Percentiles rank a stretch among this genome's conserved stretches.
These are phyloP conservation scores for Pythium aristosporum DNA, from an alignment of 352 stramenopile species.

Conservation along the genomic window DNA sequence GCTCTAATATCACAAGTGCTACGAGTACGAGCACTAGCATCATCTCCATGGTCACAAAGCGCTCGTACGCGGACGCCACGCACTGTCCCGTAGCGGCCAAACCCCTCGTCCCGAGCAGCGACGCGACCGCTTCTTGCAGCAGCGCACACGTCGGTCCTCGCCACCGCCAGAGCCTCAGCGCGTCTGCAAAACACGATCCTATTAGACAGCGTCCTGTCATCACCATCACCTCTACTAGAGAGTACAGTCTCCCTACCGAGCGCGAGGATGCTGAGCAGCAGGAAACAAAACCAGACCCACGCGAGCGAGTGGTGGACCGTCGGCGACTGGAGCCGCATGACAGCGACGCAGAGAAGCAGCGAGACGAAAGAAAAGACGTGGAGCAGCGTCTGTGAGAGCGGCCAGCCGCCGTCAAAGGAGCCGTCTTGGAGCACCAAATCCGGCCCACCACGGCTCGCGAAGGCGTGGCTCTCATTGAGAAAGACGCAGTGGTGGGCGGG, in stretches of 20 bases:
- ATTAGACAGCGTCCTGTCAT: not conserved
- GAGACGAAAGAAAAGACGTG: conserved; percentile 3
- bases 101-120: not conserved
- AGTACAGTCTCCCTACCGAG: not conserved
- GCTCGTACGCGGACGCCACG: conserved; percentile 9
- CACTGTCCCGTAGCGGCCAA: not conserved
- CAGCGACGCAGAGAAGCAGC: conserved; percentile 3
- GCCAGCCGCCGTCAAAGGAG: conserved; percentile 15
- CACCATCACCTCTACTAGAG: not conserved
- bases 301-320: conserved; percentile 2
- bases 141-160: conserved; percentile 1
- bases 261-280: conserved; percentile 3
- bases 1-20: conserved; percentile 12
- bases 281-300: conserved; percentile 7
- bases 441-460: not conserved
- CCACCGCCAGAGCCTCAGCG: conserved; percentile 2
- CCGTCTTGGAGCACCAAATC: not conserved
- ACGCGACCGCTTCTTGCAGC: not conserved
- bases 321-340: conserved; percentile 2
- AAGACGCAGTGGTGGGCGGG: not conserved
- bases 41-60: conserved; percentile 12
- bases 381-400: conserved; percentile 9
- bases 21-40: conserved; percentile 6
- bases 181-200: conserved; percentile 2
- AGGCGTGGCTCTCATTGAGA: not conserved